Evolutionary conservation across 345 rosid species (phyloP).

Genomic region (Melaleuca alternifolia): DNA sequence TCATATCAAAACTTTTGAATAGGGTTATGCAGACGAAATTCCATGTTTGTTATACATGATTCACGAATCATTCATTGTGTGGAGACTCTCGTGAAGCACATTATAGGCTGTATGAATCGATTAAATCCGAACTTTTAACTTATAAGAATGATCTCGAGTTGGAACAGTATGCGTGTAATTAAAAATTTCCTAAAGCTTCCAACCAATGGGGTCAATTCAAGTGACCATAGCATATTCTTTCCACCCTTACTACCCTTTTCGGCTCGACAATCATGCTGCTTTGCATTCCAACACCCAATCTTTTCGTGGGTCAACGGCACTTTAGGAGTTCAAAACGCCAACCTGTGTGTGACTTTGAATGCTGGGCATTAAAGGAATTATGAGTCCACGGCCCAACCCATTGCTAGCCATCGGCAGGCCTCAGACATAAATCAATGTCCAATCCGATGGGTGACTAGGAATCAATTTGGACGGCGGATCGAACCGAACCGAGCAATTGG

Average conservation of each 20-base stretch:
- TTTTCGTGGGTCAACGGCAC: background rate
- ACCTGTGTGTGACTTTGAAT: background rate
- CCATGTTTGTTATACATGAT: background rate
- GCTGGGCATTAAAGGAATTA: background rate
- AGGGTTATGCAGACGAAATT: background rate
- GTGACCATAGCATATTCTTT: background rate
- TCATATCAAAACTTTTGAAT: background rate
- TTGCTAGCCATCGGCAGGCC: background rate
- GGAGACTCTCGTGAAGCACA: fast-evolving
- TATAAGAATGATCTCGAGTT: no score
- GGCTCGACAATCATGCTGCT: background rate
- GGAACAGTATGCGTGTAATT: no score
- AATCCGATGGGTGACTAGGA: background rate
- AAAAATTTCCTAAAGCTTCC: background rate
- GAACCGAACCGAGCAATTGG: no score
- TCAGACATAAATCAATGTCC: background rate
- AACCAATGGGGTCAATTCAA: no score
- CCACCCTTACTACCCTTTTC: fast-evolving
- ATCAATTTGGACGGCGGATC: background rate
- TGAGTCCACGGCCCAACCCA: background rate
- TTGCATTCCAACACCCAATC: background rate
- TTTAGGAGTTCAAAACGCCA: background rate
- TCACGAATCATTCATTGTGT: fast-evolving
- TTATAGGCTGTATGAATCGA: background rate
- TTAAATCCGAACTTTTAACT: background rate